These are phyloP conservation scores for Pezicula radicicola DNA, from an alignment of 2,329 filamentous ascomycete species.

Conservation along the genomic window DNA sequence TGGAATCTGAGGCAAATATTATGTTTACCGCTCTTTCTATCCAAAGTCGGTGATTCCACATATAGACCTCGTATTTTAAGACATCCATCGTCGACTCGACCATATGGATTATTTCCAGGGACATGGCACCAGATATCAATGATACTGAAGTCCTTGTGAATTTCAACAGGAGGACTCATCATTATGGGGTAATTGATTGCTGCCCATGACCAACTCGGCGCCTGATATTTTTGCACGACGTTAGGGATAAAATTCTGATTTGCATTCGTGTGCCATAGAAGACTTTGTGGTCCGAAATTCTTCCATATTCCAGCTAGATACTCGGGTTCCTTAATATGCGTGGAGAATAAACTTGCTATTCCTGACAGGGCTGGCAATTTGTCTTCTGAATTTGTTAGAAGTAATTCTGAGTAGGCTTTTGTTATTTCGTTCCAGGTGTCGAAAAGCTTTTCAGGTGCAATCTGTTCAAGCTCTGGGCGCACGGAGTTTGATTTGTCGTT, in stretches of 20 bases:
- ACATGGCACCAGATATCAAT: neutral
- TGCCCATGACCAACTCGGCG: slow-evolving; percentile 8
- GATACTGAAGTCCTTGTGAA: neutral
- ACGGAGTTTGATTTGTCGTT: neutral
- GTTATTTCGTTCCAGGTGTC: slow-evolving; percentile 6
- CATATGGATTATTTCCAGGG: neutral
- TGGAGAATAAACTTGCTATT: slow-evolving; percentile 5
- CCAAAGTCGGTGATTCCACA: neutral
- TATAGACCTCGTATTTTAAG: neutral
- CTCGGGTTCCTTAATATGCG: neutral
- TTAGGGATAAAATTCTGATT: neutral
- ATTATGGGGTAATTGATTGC: neutral
- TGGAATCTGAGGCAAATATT: neutral
- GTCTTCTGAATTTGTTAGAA: slow-evolving; percentile 3
- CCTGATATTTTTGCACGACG: neutral
- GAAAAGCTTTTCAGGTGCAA: neutral
- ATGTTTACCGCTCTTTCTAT: neutral
- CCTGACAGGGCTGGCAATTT: slow-evolving; percentile 8
- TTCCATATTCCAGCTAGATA: slow-evolving; percentile 1
- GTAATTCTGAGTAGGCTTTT: slow-evolving; percentile 6
- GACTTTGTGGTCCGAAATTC: neutral
- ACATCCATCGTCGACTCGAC: neutral
- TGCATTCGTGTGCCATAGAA: slow-evolving; percentile 2
- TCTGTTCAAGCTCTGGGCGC: neutral
- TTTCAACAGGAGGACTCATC: neutral